Percentiles rank a stretch among this genome's conserved stretches.
phyloP scores from a whole-genome alignment of 805 yeast species.

The Barnettozyma pratensis region DNA sequence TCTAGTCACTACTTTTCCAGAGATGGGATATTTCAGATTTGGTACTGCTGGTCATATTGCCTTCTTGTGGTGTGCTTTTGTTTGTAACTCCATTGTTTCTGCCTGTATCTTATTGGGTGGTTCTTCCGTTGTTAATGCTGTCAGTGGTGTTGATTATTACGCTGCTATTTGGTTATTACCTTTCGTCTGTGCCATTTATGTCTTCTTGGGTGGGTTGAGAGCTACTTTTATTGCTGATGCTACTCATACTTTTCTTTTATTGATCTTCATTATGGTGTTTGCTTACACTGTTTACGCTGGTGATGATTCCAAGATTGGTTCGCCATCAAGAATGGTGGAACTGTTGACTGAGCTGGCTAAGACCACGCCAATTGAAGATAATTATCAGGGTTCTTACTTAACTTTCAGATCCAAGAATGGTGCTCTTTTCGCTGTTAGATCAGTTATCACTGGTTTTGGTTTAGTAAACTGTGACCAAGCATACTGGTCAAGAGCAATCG shows the following conservation, averaged over 20 bases:
- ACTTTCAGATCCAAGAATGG: slow-evolving; percentile 33
- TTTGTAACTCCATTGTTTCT: slow-evolving; percentile 36
- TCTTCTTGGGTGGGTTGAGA: slow-evolving; percentile 45
- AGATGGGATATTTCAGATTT: slow-evolving; percentile 35
- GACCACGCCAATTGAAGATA: slow-evolving; percentile 29
- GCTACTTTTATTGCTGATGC: slow-evolving; percentile 49
- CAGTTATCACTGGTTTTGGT: slow-evolving; percentile 32
- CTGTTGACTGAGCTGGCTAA: slow-evolving; percentile 32
- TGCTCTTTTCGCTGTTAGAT: slow-evolving; percentile 27
- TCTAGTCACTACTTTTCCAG: slow-evolving; percentile 36
- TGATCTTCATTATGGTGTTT: slow-evolving; percentile 31
- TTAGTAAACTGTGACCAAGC: slow-evolving; percentile 34
- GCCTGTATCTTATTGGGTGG: slow-evolving; percentile 39
- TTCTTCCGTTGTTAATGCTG: slow-evolving; percentile 34
- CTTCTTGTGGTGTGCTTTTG: slow-evolving; percentile 34
- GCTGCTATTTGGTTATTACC: slow-evolving; percentile 43
- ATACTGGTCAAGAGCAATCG: slow-evolving; percentile 41
- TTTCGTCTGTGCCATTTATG: slow-evolving; percentile 40
- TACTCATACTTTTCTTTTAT: slow-evolving; percentile 44
- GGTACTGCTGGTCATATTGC: slow-evolving; percentile 37
- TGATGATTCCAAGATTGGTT: slow-evolving; percentile 39
- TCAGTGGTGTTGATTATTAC: slow-evolving; percentile 40
- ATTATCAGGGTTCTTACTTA: slow-evolving; percentile 31
- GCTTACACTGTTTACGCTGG: slow-evolving; percentile 33
- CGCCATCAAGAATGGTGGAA: slow-evolving; percentile 42